Evolutionary conservation across 306 rosid genomes (phyloP).

Genomic region (Gastrolobium bilobum): DNA sequence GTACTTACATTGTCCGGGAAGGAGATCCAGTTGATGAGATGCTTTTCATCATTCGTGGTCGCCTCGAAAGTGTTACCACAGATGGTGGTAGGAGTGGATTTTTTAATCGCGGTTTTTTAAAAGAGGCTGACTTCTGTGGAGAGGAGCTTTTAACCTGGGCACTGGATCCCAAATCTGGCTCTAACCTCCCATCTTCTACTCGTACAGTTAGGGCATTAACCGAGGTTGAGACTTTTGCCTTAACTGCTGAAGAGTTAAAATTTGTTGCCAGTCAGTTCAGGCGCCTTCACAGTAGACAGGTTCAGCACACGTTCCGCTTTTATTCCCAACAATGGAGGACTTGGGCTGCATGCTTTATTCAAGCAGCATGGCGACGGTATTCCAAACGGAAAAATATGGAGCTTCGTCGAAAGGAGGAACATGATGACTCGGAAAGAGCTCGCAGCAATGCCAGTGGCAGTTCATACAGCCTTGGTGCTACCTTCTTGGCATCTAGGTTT

Average conservation of each 20-base stretch:
- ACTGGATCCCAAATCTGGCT: slow-evolving; percentile 88
- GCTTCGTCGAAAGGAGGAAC: slow-evolving; percentile 71
- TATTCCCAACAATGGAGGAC: slow-evolving; percentile 97
- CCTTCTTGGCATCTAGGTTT: slow-evolving; percentile 79
- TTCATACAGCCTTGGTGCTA: slow-evolving; percentile 77
- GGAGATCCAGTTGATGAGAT: slow-evolving; percentile 97
- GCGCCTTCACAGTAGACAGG: slow-evolving; percentile 95
- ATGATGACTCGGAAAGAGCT: slow-evolving; percentile 58
- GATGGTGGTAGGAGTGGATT: slow-evolving; percentile 96
- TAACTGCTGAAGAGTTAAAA: slow-evolving; percentile 83
- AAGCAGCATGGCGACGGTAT: slow-evolving; percentile 95
- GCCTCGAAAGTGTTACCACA: slow-evolving; percentile 92
- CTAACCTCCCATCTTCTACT: slow-evolving; percentile 87
- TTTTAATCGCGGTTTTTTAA: slow-evolving; percentile 78
- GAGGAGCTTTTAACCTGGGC: slow-evolving; percentile 99
- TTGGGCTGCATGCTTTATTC: slow-evolving; percentile 95
- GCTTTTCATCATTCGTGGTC: slow-evolving; percentile 93
- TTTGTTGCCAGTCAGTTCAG: slow-evolving; percentile 92
- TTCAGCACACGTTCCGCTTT: slow-evolving; percentile 96
- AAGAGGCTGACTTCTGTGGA: slow-evolving; percentile 91
- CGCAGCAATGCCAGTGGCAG: slow-evolving; percentile 53
- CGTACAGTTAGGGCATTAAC: slow-evolving; percentile 83
- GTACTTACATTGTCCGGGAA: slow-evolving; percentile 84
- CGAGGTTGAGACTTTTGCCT: slow-evolving; percentile 91
- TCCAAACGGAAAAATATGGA: slow-evolving; percentile 76